Evolutionary conservation across 192 early-diverging fungal species (phyloP).

Genomic region (Geranomyces michiganensis): DNA sequence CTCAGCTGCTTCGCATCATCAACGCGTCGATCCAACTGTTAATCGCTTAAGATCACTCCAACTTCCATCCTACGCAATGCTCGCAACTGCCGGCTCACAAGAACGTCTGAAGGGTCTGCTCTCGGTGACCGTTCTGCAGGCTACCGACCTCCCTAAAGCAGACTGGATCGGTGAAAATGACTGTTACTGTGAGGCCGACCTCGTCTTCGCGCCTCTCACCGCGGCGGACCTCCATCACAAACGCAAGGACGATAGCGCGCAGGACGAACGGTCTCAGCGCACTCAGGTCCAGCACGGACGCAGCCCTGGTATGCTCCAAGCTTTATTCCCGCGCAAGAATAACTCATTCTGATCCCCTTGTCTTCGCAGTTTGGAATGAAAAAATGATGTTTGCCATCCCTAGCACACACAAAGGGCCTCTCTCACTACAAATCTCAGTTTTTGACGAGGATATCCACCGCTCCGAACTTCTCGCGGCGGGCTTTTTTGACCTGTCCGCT

Average conservation of each 20-base stretch:
- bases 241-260: neutral
- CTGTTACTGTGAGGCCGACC: neutral
- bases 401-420: neutral
- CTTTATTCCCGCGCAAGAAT: too few relatives aligned
- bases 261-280: neutral
- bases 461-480: constrained; percentile 7
- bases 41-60: too few relatives aligned
- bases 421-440: neutral
- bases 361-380: constrained; percentile 15
- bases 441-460: constrained; percentile 14
- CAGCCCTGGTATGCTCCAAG: neutral
- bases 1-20: too few relatives aligned
- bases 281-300: constrained; percentile 6
- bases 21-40: too few relatives aligned
- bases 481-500: neutral
- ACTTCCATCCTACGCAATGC: constrained; percentile 3
- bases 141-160: constrained; percentile 9
- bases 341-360: too few relatives aligned
- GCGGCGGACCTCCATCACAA: neutral
- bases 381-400: constrained; percentile 6
- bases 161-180: constrained; percentile 20
- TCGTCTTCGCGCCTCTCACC: neutral
- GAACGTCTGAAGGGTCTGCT: constrained; percentile 17
- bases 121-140: constrained; percentile 22
- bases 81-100: constrained; percentile 5